Conservation (phyloP, 768 basidiomycete species). For the Symmetrospora coprosmae region DNA sequence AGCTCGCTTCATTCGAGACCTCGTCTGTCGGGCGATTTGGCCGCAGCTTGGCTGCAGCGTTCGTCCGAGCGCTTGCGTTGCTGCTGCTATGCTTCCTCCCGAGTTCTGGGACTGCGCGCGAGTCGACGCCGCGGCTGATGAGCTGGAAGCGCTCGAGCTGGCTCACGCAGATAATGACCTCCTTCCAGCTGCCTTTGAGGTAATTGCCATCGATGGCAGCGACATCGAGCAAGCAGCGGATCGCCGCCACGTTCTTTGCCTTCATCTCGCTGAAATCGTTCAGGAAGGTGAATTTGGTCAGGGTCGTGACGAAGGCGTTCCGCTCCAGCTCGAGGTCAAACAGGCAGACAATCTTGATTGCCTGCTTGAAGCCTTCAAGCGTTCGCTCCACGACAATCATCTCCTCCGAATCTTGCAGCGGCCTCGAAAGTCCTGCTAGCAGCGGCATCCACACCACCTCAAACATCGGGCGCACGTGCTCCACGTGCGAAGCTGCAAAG, state of each 20-base stretch:
- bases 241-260: conserved; percentile 97
- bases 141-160: conserved; percentile 98
- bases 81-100: conserved; percentile 49
- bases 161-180: conserved; percentile 90
- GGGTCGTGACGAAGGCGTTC: conserved; percentile 95
- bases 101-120: conserved; percentile 47
- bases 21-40: conserved; percentile 62
- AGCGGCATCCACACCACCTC: conserved; percentile 99
- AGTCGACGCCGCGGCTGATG: conserved; percentile 75
- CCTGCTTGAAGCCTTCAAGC: conserved; percentile 86
- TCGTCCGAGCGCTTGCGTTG: conserved; percentile 34
- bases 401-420: conserved; percentile 88
- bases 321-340: conserved; percentile 94
- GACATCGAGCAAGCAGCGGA: conserved; percentile 83
- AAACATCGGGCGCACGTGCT: conserved; percentile 97
- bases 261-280: conserved; percentile 99
- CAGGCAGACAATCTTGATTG: conserved; percentile 91
- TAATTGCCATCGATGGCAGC: conserved; percentile 94
- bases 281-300: conserved; percentile 91
- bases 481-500: conserved; percentile 88
- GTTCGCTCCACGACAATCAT: conserved; percentile 80
- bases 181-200: conserved; percentile 88
- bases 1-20: conserved; percentile 87
- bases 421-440: conserved; percentile 83
- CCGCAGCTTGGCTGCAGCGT: conserved; percentile 41